phyloP scores from a whole-genome alignment of 495 filamentous ascomycete genomes.

The Penicillium longicatenatum region DNA sequence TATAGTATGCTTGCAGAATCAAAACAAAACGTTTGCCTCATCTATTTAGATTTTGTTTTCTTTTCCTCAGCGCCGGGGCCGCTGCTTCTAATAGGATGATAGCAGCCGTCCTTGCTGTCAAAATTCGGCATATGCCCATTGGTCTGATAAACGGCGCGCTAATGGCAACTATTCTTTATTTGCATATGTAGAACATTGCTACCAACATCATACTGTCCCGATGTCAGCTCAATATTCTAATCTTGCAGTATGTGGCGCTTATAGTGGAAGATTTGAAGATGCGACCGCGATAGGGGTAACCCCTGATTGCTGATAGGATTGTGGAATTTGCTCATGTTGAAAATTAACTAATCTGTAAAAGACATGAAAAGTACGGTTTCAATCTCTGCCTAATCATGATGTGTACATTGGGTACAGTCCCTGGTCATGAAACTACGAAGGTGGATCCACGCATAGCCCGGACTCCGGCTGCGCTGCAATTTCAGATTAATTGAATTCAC shows the following conservation, averaged over 20 bases:
- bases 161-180: not conserved
- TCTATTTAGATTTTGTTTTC: not conserved
- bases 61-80: constrained; percentile 1
- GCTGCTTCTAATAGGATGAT: not conserved
- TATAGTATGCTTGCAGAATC: not conserved
- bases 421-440: no score
- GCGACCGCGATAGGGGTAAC: not conserved
- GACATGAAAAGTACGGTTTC: not conserved
- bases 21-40: not conserved
- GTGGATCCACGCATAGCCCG: no score
- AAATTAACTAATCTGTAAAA: not conserved
- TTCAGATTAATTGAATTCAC: no score
- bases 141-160: constrained; percentile 1
- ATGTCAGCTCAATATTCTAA: not conserved
- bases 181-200: not conserved
- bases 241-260: constrained; percentile 1
- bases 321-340: not conserved
- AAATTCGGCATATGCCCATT: not conserved
- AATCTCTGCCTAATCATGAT: not conserved
- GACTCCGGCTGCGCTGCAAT: no score
- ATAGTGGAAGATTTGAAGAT: no score
- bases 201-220: not conserved
- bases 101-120: not conserved
- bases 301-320: not conserved
- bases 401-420: no score